Conservation (phyloP, 495 filamentous ascomycete genomes). For the Neurospora tetrasperma region DNA sequence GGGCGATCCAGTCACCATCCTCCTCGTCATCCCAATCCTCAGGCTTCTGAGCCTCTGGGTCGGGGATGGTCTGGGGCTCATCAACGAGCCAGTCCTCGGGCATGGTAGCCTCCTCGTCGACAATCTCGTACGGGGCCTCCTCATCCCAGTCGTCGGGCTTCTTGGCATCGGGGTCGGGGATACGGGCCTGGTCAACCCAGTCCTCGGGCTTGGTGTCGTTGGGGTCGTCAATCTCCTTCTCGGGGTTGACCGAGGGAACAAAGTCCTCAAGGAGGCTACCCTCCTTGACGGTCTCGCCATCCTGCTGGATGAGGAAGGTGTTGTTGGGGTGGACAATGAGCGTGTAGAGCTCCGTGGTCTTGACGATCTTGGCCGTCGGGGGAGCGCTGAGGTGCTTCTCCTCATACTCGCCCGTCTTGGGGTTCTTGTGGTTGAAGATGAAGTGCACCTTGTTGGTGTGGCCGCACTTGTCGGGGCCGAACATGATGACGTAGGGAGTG, state of each 20-base stretch:
- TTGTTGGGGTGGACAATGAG: constrained; percentile 93
- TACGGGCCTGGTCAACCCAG: constrained; percentile 90
- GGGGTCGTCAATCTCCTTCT: constrained; percentile 91
- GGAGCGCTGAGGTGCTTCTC: constrained; percentile 94
- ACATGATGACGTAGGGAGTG: constrained; percentile 99
- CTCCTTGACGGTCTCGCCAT: constrained; percentile 73
- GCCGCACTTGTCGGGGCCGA: constrained; percentile 99
- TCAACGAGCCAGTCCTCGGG: constrained; percentile 96
- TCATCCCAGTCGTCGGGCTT: constrained; percentile 99
- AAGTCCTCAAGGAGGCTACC: constrained; percentile 95
- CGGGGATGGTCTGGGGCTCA: constrained; percentile 74
- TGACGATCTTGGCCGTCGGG: constrained; percentile 75
- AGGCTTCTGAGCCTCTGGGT: constrained; percentile 96
- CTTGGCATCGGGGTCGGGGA: constrained; percentile 82
- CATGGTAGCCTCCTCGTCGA: constrained; percentile 84
- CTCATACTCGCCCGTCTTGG: constrained; percentile 98
- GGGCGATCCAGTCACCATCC: constrained; percentile 96
- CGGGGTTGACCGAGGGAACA: constrained; percentile 83
- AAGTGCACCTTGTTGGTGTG: constrained; percentile 99
- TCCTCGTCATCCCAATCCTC: constrained; percentile 99
- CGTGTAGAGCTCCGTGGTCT: constrained; percentile 89
- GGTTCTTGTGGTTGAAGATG: constrained; percentile 99
- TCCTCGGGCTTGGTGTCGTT: constrained; percentile 90
- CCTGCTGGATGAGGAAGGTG: constrained; percentile 81
- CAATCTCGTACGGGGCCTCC: constrained; percentile 90